These are phyloP conservation scores for Quercus cerris DNA, from an alignment of 306 rosid species.

Conservation along the genomic window DNA sequence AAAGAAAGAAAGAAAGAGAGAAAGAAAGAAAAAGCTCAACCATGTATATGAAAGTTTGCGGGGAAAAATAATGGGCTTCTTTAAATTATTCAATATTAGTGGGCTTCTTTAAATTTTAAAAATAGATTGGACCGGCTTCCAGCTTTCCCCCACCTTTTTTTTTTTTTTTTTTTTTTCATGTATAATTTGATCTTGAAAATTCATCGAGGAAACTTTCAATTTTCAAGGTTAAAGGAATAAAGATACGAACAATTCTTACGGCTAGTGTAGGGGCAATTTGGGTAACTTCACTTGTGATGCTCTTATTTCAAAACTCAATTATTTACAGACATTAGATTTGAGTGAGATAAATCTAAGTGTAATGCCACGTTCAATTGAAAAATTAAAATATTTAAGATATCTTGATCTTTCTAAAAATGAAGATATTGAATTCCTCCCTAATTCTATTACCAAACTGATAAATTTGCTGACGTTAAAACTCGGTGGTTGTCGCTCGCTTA, in stretches of 20 bases:
- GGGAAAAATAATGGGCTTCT: no score
- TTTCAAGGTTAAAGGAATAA: not conserved
- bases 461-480: constrained; percentile 16
- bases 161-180: not conserved
- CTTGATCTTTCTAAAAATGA: not conserved
- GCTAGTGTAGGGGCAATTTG: not conserved
- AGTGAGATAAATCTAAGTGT: not conserved
- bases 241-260: constrained; percentile 11
- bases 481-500: not conserved
- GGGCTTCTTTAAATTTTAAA: no score
- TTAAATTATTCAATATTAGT: no score
- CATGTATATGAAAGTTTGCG: no score
- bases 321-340: no score
- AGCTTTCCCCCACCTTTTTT: no score
- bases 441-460: not conserved
- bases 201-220: not conserved
- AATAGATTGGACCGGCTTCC: no score
- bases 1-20: no score
- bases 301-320: no score
- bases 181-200: not conserved
- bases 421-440: not conserved
- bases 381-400: not conserved
- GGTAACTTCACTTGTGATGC: no score
- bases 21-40: no score
- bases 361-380: constrained; percentile 6